Conservation (phyloP, 495 filamentous ascomycete species). For the Recurvomyces mirabilis region DNA sequence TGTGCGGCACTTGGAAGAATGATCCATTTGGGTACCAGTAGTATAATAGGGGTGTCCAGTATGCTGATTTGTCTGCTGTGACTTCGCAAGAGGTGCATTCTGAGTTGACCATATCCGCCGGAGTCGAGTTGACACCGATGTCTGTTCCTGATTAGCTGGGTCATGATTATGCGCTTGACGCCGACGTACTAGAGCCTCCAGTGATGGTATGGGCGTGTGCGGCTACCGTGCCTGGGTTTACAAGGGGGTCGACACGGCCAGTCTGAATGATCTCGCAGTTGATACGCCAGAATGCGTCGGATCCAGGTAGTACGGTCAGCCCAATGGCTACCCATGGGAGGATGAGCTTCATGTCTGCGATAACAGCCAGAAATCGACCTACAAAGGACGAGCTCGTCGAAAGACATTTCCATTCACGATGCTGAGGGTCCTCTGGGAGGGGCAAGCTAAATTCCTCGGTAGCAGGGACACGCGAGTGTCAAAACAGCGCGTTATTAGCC, state of each 20-base stretch:
- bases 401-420: no score
- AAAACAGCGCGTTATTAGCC: no score
- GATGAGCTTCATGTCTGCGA: slow-evolving; percentile 5
- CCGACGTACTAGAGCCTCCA: slow-evolving; percentile 27
- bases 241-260: slow-evolving; percentile 31
- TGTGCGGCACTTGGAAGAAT: slow-evolving; percentile 34
- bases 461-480: no score
- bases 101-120: slow-evolving; percentile 40
- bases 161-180: neutral
- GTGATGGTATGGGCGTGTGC: slow-evolving; percentile 30
- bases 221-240: slow-evolving; percentile 23
- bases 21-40: slow-evolving; percentile 43
- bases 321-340: neutral
- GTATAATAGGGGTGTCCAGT: slow-evolving; percentile 58
- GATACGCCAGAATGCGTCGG: slow-evolving; percentile 30
- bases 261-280: slow-evolving; percentile 30
- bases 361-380: no score
- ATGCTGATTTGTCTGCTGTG: slow-evolving; percentile 53
- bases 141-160: slow-evolving; percentile 22
- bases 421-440: no score
- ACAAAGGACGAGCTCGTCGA: no score
- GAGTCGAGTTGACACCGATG: slow-evolving; percentile 38
- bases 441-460: no score
- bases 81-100: slow-evolving; percentile 56
- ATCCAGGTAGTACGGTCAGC: slow-evolving; percentile 9